phyloP scores from a whole-genome alignment of 2,329 filamentous ascomycete species.

The Fusarium secorum region DNA sequence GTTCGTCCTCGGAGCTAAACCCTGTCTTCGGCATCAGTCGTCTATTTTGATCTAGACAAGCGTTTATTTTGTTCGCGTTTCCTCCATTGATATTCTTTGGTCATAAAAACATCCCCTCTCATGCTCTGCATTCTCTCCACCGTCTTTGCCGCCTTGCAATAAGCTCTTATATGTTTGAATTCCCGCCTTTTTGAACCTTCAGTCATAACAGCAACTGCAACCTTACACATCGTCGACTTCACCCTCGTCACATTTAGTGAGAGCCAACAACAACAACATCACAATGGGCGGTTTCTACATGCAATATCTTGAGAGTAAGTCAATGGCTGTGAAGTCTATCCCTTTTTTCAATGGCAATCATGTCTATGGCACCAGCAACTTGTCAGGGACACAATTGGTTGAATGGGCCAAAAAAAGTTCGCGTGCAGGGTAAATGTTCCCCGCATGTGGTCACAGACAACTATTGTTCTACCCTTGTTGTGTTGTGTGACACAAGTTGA shows the following conservation, averaged over 20 bases:
- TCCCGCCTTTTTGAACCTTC: constrained; percentile 32
- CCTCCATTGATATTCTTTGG: constrained; percentile 17
- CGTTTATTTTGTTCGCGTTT: constrained; percentile 33
- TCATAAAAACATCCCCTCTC: constrained; percentile 16
- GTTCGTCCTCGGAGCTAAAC: constrained; percentile 30
- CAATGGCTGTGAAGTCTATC: constrained; percentile 25
- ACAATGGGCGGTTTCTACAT: constrained; percentile 73
- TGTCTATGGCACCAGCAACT: constrained; percentile 28
- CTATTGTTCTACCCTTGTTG: constrained; percentile 6
- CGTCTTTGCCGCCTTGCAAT: constrained; percentile 21
- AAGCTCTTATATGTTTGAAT: constrained; percentile 29
- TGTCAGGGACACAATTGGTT: constrained; percentile 5
- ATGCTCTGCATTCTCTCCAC: constrained; percentile 3
- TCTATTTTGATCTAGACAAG: constrained; percentile 37
- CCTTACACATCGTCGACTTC: constrained; percentile 11
- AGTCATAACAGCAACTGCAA: constrained; percentile 20
- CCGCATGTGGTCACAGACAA: constrained; percentile 22
- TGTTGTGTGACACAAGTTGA: constrained; percentile 1
- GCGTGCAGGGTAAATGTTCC: constrained; percentile 16
- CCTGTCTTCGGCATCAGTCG: constrained; percentile 22
- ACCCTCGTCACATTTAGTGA: constrained; percentile 37
- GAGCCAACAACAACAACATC: constrained; percentile 33
- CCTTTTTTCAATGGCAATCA: constrained; percentile 30
- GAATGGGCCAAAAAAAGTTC: not conserved
- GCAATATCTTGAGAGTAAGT: constrained; percentile 80